Conservation (phyloP, 148 eudicot species). For the Spergularia marina region DNA sequence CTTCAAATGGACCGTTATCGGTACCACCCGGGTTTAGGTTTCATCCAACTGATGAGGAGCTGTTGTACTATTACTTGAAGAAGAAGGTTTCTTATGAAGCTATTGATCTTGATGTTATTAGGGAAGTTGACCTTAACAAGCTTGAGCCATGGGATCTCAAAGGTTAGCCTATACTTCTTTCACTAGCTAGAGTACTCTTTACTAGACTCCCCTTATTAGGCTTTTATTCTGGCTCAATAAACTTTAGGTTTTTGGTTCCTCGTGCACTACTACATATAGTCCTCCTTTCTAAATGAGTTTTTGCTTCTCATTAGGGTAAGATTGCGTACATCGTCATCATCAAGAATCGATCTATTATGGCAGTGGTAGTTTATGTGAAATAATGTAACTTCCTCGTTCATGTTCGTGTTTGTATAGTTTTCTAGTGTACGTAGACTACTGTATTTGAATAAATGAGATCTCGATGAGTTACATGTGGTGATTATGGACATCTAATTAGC, state of each 20-base stretch:
- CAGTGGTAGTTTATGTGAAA: no score
- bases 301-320: no score
- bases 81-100: conserved; percentile 92
- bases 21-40: conserved; percentile 97
- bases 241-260: background rate
- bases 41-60: conserved; percentile 94
- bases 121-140: conserved; percentile 95
- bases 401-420: no score
- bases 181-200: background rate
- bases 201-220: background rate
- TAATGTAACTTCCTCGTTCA: no score
- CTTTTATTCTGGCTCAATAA: background rate
- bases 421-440: no score
- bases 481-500: no score
- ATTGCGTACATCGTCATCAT: no score
- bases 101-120: conserved; percentile 87
- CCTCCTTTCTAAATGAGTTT: no score
- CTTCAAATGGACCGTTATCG: conserved; percentile 49
- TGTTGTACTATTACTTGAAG: conserved; percentile 78
- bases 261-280: no score
- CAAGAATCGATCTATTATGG: no score
- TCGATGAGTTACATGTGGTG: no score
- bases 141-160: conserved; percentile 99
- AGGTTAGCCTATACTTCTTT: conserved; percentile 41
- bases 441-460: no score